These are phyloP conservation scores for Eudorina sp. DNA, from an alignment of 139 green algal genomes.

Conservation along the genomic window DNA sequence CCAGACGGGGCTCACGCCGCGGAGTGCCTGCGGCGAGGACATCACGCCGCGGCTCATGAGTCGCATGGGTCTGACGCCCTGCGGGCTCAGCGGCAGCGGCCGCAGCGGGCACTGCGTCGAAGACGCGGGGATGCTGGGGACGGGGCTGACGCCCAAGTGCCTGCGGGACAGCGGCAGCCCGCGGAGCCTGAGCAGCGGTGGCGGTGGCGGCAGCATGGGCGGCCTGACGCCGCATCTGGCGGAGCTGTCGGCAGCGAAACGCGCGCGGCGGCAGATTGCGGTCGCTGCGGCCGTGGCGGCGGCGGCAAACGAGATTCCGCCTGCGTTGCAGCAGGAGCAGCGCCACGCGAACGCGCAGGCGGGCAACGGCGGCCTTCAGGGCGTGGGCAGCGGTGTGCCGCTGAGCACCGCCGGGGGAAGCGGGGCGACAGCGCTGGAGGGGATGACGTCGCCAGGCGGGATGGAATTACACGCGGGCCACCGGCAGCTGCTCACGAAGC, in stretches of 20 bases:
- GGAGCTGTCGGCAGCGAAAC: neutral
- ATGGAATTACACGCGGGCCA: slow-evolving; percentile 43
- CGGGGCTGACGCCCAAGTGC: slow-evolving; percentile 13
- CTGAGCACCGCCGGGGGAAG: neutral
- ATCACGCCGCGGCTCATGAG: neutral
- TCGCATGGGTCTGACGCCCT: slow-evolving; percentile 7
- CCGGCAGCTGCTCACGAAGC: slow-evolving; percentile 48
- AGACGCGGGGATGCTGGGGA: neutral
- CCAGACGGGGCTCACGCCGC: slow-evolving; percentile 34
- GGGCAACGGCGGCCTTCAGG: neutral
- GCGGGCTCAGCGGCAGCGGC: neutral
- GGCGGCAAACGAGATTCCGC: neutral
- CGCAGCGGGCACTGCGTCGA: neutral
- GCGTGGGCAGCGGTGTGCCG: neutral
- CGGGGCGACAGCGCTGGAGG: neutral
- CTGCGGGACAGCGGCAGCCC: neutral
- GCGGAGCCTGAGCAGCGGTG: neutral
- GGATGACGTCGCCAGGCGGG: neutral
- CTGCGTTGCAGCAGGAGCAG: neutral
- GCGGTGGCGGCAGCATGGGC: too few relatives aligned
- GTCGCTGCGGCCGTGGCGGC: slow-evolving; percentile 21
- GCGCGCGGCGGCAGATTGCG: slow-evolving; percentile 9
- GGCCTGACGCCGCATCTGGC: neutral
- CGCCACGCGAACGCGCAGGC: neutral
- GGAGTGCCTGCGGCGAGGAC: neutral